Percentiles rank a stretch among this genome's conserved stretches.
These are phyloP conservation scores for Amanita subjunquillea DNA, from an alignment of 768 basidiomycete species.

Conservation along the genomic window DNA sequence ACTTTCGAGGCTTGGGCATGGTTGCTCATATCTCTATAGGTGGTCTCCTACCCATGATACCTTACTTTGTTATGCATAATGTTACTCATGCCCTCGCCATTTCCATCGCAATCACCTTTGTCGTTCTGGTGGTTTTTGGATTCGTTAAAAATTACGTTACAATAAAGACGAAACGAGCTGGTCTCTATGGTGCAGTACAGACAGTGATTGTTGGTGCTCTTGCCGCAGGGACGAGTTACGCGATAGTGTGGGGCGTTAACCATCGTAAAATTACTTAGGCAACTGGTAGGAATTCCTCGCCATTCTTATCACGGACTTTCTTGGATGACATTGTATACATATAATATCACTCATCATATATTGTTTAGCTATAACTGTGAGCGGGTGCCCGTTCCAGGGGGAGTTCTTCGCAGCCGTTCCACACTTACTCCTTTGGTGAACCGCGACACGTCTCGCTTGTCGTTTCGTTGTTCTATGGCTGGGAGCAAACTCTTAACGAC, in stretches of 20 bases:
- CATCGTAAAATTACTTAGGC: not conserved
- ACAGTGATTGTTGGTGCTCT: not conserved
- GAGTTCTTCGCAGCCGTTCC: no score
- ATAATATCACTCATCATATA: no score
- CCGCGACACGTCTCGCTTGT: not conserved
- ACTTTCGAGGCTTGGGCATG: not conserved
- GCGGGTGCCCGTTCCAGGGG: no score
- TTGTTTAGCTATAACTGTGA: no score
- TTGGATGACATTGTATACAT: no score
- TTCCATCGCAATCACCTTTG: not conserved
- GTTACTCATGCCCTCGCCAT: not conserved
- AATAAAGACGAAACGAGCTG: not conserved
- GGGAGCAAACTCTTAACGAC: not conserved
- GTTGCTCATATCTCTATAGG: not conserved
- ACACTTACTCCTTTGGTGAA: not conserved
- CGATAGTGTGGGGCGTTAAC: not conserved
- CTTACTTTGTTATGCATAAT: not conserved
- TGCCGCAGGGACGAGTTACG: not conserved
- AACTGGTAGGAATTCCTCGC: not conserved
- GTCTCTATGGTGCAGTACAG: not conserved
- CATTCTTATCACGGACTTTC: not conserved
- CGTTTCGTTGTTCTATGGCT: not conserved
- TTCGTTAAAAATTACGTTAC: not conserved
- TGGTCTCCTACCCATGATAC: not conserved
- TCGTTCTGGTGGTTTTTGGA: not conserved